Conservation (phyloP, 2,329 filamentous ascomycete species). For the Piedraia hortae region DNA sequence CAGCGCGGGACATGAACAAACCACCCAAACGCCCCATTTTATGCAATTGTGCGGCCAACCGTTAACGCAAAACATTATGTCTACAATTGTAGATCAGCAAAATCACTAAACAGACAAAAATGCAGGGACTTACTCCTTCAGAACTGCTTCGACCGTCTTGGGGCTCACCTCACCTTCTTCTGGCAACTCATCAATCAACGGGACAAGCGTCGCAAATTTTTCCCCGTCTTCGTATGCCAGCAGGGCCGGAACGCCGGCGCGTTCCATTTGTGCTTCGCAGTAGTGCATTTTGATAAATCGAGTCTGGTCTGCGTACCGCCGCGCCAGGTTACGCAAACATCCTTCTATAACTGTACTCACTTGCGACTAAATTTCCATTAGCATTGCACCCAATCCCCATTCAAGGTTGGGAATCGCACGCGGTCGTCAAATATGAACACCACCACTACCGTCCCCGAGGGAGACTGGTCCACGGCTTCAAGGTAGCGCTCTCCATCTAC, state of each 20-base stretch:
- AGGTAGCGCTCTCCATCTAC: slow-evolving; percentile 82
- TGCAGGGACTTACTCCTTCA: slow-evolving; percentile 26
- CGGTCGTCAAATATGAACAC: slow-evolving; percentile 80
- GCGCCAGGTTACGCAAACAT: slow-evolving; percentile 48
- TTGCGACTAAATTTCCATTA: slow-evolving; percentile 31
- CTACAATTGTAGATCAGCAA: neutral
- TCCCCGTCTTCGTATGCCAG: slow-evolving; percentile 76
- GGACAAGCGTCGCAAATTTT: slow-evolving; percentile 69
- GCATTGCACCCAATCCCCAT: slow-evolving; percentile 1
- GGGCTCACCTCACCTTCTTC: slow-evolving; percentile 24
- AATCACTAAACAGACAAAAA: neutral
- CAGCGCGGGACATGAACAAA: no score
- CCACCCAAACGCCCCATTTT: neutral
- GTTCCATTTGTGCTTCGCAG: slow-evolving; percentile 81
- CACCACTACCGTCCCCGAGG: slow-evolving; percentile 54
- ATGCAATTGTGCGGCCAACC: no score
- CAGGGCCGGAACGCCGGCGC: slow-evolving; percentile 61
- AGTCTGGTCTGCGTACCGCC: slow-evolving; percentile 36
- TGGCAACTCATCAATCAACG: slow-evolving; percentile 65
- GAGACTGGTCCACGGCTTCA: slow-evolving; percentile 83
- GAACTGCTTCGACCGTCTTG: slow-evolving; percentile 27
- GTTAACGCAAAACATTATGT: slow-evolving; percentile 1
- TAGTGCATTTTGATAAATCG: slow-evolving; percentile 83
- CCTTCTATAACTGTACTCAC: slow-evolving; percentile 56
- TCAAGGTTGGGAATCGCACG: slow-evolving; percentile 25